phyloP scores from a whole-genome alignment of 441 rosid genomes.

The Euphorbia celastroides region DNA sequence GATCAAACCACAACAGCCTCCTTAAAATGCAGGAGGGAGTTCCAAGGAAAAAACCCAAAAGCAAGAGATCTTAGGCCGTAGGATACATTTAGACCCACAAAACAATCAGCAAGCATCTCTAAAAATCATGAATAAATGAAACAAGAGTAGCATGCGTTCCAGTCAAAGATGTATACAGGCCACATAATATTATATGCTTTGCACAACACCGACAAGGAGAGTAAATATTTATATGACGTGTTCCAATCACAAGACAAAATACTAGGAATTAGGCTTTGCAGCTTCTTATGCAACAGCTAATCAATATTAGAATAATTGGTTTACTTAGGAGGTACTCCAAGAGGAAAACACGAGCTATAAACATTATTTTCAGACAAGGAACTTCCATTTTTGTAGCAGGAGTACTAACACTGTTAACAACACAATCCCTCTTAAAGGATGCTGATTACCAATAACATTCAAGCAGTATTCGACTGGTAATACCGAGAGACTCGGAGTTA shows the following conservation, averaged over 20 bases:
- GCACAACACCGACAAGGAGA: not conserved
- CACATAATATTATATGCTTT: not conserved
- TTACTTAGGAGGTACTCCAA: not conserved
- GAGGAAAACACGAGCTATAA: too few species aligned
- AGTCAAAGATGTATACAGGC: not conserved
- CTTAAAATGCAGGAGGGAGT: not conserved
- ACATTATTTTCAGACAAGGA: not conserved
- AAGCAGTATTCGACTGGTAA: not conserved
- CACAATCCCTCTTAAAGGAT: not conserved
- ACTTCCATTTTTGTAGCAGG: not conserved
- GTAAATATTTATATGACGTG: not conserved
- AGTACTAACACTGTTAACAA: not conserved
- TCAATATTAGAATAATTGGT: not conserved
- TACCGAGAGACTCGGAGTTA: not conserved
- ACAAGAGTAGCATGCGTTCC: not conserved
- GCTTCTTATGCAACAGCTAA: not conserved
- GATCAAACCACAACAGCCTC: not conserved
- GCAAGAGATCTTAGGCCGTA: not conserved
- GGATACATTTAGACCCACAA: not conserved
- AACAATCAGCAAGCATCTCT: not conserved
- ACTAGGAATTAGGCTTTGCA: not conserved
- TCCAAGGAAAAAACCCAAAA: conserved; percentile 4
- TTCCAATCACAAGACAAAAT: not conserved
- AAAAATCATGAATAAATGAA: not conserved
- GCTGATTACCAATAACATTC: not conserved